Conservation (phyloP, 2,329 filamentous ascomycete genomes). For the Trichoderma afroharzianum region DNA sequence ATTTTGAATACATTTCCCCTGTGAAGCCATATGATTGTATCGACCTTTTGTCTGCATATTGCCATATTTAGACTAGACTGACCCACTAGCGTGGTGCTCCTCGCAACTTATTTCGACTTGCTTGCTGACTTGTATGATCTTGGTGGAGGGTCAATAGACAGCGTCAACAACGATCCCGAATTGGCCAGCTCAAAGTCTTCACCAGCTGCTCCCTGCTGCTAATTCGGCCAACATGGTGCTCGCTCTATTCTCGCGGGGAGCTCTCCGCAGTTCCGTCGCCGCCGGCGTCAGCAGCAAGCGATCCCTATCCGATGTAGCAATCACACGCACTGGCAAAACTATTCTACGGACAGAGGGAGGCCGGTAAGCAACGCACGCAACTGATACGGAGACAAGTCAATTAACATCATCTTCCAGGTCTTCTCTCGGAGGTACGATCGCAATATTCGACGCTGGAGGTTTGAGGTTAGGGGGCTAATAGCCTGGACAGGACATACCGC, state of each 20-base stretch:
- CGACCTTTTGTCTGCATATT: too few species aligned
- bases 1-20: neutral
- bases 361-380: slow-evolving; percentile 57
- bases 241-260: neutral
- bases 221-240: slow-evolving; percentile 5
- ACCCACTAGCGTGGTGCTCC: neutral
- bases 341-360: slow-evolving; percentile 86
- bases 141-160: slow-evolving; percentile 3
- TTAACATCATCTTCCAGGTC: slow-evolving; percentile 54
- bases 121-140: slow-evolving; percentile 3
- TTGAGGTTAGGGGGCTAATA: slow-evolving; percentile 25
- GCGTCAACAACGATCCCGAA: neutral
- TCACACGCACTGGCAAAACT: slow-evolving; percentile 94
- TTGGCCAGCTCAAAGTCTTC: slow-evolving; percentile 9
- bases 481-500: slow-evolving; percentile 74
- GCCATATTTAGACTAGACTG: neutral
- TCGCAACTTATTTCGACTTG: slow-evolving; percentile 1
- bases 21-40: neutral
- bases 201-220: neutral
- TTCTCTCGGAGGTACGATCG: slow-evolving; percentile 72
- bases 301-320: slow-evolving; percentile 75
- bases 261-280: slow-evolving; percentile 4
- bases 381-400: slow-evolving; percentile 29
- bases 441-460: neutral
- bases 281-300: slow-evolving; percentile 41